Evolutionary conservation across 2,329 filamentous ascomycete species (phyloP), one percentile per base, ranked within the genome.

Genomic region (Talaromyces pinophilus): DNA sequence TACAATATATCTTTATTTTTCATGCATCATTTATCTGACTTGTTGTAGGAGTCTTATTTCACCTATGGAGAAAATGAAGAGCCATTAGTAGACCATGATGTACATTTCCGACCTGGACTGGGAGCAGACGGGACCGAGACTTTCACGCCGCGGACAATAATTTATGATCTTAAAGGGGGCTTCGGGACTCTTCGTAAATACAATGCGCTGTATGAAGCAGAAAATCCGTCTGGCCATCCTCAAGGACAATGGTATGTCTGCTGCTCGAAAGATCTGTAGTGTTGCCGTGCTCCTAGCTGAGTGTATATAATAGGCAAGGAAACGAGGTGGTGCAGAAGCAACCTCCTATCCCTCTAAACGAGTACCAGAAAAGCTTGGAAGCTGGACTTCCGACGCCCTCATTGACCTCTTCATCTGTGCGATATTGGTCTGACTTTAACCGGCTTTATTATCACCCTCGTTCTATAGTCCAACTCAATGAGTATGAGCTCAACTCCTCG

Each of bases 361-460:
- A 87, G 57, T 98, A 97, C 77, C 92, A 96, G 74, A 85, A 87
- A 73, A 90, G 88, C 69, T 86, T 98, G 2, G 91, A 97, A 71
- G 80, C 87, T 35, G 93, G 92, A 25, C 76, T 85, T 5, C 77
- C 86, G 2, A 84, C 89, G 5, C 86, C 90, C 0, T 80, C 83
- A 62, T 84, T 97, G 22, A 90, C 85, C 1, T 83, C 88, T 1
- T 86, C 88, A 6, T 86, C 87, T 11, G 91, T 98, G n/a, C 87
- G 92, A 63, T 98, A 95, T 80, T 99, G 95, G 94, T 96, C 93
- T 38, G 95, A 99, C 78, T 98, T 93, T 79, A 96, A 92, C 71
- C 88, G 92, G 30, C 86, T 95, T n/a, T 99, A 88, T 79, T 97
- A 91, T 76, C 93, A 98, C 75, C 95, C 95, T 8, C 88, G 87